These are phyloP conservation scores for Geranomyces variabilis DNA, from an alignment of 192 early-diverging fungal species.

Conservation along the genomic window DNA sequence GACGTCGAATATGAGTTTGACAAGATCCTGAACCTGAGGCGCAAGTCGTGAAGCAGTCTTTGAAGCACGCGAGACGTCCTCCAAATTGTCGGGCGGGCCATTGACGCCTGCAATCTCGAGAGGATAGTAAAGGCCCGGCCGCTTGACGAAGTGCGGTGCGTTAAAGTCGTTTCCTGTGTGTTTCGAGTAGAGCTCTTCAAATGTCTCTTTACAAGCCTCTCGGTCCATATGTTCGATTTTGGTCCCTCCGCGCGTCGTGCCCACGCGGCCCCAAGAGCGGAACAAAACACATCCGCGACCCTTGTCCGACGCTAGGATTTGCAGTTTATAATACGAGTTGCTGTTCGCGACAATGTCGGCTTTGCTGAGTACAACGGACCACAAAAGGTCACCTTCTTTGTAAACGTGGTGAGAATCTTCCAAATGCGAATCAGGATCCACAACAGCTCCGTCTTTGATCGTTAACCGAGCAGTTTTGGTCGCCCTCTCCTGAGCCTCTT, in stretches of 20 bases:
- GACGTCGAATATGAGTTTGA: conserved; percentile 36
- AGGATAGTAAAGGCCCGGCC: conserved; percentile 17
- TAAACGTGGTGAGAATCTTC: conserved; percentile 27
- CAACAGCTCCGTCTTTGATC: conserved; percentile 27
- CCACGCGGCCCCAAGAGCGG: conserved; percentile 32
- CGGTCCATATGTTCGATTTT: not conserved
- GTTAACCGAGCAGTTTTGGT: conserved; percentile 19
- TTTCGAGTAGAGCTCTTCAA: conserved; percentile 1
- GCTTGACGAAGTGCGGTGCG: not conserved
- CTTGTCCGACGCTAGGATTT: conserved; percentile 7
- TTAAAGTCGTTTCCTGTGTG: conserved; percentile 1
- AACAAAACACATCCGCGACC: conserved; percentile 3
- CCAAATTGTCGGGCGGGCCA: not conserved
- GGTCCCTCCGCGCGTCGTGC: conserved; percentile 15
- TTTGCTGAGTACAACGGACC: conserved; percentile 17
- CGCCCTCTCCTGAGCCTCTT: not conserved
- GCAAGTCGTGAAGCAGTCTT: conserved; percentile 9
- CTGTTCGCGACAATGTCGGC: conserved; percentile 8
- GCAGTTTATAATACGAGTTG: conserved; percentile 36
- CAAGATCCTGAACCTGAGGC: conserved; percentile 12
- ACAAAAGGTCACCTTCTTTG: not conserved
- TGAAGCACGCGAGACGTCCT: not conserved
- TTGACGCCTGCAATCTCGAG: conserved; percentile 20
- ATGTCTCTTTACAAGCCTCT: not conserved
- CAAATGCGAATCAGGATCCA: conserved; percentile 17